Evolutionary conservation across 192 early-diverging fungal species (phyloP), one percentile per base, ranked within the genome.

Genomic region (Coemansia sp.): DNA sequence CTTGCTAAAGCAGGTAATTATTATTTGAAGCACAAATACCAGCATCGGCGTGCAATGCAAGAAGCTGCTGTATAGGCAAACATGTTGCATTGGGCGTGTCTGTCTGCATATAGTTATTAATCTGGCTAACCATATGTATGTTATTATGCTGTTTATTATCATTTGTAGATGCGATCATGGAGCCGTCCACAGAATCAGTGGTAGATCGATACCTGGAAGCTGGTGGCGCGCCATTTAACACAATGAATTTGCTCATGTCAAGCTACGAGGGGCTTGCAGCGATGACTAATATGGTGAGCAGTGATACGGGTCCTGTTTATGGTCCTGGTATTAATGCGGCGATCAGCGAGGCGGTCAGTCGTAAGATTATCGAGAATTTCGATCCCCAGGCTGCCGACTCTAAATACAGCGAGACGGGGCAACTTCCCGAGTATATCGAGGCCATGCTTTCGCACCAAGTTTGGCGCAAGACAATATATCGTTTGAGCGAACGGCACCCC

Each of bases 381-480:
- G 85, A 90, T 56, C 70, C 86, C 22, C 66, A 72, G 27, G 60
- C 66, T 14, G 84, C 84, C 8, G 88, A 90, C 62, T 58, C 53
- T 2, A 70, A 79, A n/a, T 86, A 80, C 48, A 76, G 72, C 64
- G 45, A 61, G 11, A 76, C 79, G n/a, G 58, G 83, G 69, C 71
- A 75, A 35, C 73, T 76, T 27, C 87, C 87, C 2, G 69, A 68
- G n/a, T 87, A 86, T 76, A 66, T 90, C 9, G 49, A 60, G 21
- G 70, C 69, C 3, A 83, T 92, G 81, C 84, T 89, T 15, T 62
- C 84, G 21, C 81, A 88, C 65, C 67, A 73, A 19, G 79, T 72
- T 25, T 92, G 88, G 88, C 84, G 90, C 70, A 80, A 75, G 23
- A 74, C 83, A 12, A 85, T 90, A 17, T 92, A 92, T 58, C 84